Percentiles rank a stretch among this genome's conserved stretches.
Conservation (phyloP, 805 yeast genomes). For the Candida pseudoglaebosa region DNA sequence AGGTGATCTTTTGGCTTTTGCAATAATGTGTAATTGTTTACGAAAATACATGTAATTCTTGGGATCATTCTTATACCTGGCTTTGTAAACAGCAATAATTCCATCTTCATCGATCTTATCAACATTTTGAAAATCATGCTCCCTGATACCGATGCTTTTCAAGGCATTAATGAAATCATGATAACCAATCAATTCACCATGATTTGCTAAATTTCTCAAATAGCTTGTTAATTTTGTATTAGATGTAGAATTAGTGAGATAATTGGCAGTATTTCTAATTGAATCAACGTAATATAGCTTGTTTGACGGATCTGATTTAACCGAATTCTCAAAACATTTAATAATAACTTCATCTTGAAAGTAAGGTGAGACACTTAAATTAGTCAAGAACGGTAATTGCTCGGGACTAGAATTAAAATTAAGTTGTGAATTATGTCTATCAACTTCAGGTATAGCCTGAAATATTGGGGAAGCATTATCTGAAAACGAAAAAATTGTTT, state of each 20-base stretch:
- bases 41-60: slow-evolving; percentile 36
- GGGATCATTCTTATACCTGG: slow-evolving; percentile 26
- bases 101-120: slow-evolving; percentile 29
- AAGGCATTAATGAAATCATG: slow-evolving; percentile 31
- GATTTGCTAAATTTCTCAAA: slow-evolving; percentile 19
- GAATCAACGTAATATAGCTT: slow-evolving; percentile 35
- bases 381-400: slow-evolving; percentile 23
- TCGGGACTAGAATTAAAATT: slow-evolving; percentile 18
- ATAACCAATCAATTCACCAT: slow-evolving; percentile 32
- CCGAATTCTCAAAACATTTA: slow-evolving; percentile 36
- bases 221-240: slow-evolving; percentile 24
- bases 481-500: slow-evolving; percentile 25
- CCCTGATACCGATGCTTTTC: slow-evolving; percentile 25
- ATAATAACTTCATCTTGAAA: slow-evolving; percentile 40
- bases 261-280: slow-evolving; percentile 21
- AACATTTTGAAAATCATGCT: slow-evolving; percentile 6
- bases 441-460: slow-evolving; percentile 33
- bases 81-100: slow-evolving; percentile 31
- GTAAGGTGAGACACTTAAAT: slow-evolving; percentile 26
- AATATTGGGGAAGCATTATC: slow-evolving; percentile 31
- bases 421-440: slow-evolving; percentile 27
- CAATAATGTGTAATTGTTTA: slow-evolving; percentile 24
- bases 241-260: slow-evolving; percentile 10
- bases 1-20: slow-evolving; percentile 21
- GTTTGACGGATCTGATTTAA: slow-evolving; percentile 28